Evolutionary conservation across 768 basidiomycete species (phyloP).

Genomic region (Boletus rex-veris): DNA sequence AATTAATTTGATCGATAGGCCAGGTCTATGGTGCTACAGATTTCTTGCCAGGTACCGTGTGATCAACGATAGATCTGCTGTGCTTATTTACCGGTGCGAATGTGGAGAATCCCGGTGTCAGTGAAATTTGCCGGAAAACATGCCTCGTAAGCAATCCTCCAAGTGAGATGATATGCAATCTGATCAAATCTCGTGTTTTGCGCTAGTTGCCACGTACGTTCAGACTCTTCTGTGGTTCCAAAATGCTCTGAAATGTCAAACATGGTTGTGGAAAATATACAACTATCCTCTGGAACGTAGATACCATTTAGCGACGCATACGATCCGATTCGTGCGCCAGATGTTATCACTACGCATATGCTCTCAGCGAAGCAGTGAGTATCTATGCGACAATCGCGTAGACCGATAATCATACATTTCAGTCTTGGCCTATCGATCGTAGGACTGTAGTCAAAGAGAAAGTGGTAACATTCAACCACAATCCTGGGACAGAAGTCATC

Average conservation of each 20-base stretch:
- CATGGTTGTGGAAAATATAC: too few relatives aligned
- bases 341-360: slow-evolving; percentile 71
- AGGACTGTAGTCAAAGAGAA: slow-evolving; percentile 61
- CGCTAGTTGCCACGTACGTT: too few relatives aligned
- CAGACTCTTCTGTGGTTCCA: too few relatives aligned
- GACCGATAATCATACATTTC: not conserved
- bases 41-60: slow-evolving; percentile 64
- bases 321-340: slow-evolving; percentile 83
- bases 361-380: slow-evolving; percentile 77
- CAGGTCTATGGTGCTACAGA: slow-evolving; percentile 75
- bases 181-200: too few relatives aligned
- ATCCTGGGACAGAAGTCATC: too few relatives aligned
- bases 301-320: slow-evolving; percentile 53
- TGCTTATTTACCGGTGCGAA: not conserved
- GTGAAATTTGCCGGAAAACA: slow-evolving; percentile 86
- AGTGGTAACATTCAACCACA: slow-evolving; percentile 31
- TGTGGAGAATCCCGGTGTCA: slow-evolving; percentile 70
- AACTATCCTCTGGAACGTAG: too few relatives aligned
- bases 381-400: not conserved
- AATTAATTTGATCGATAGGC: slow-evolving; percentile 66
- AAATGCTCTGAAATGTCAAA: too few relatives aligned
- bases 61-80: slow-evolving; percentile 28
- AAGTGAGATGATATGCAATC: not conserved
- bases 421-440: slow-evolving; percentile 70
- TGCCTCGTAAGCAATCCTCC: slow-evolving; percentile 55